These are phyloP conservation scores for Chaetomiaceae sp. DNA, from an alignment of 2,329 filamentous ascomycete genomes.

Conservation along the genomic window DNA sequence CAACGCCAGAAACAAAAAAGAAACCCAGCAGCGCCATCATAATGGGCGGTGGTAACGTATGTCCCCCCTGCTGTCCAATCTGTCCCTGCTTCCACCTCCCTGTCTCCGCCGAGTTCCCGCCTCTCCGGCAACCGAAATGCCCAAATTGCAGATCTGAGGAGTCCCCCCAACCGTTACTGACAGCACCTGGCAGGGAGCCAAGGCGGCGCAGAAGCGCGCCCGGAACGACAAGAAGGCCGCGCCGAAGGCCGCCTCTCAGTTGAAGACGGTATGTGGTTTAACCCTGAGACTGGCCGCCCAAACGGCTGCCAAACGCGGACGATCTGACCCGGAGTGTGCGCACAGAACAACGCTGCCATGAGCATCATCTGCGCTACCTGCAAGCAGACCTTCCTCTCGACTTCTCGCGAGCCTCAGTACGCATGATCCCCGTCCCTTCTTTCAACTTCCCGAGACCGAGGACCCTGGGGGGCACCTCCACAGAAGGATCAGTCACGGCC, in stretches of 20 bases:
- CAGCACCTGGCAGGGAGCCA: constrained; percentile 32
- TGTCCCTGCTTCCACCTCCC: not conserved
- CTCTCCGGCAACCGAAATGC: constrained; percentile 9
- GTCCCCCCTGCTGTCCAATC: constrained; percentile 9
- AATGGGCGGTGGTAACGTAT: constrained; percentile 35
- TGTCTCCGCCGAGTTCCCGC: constrained; percentile 3
- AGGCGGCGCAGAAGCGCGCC: constrained; percentile 60
- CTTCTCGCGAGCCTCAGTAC: constrained; percentile 66
- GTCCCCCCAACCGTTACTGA: constrained; percentile 4
- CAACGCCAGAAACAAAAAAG: not conserved
- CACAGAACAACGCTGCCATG: constrained; percentile 66
- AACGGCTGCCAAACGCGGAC: not conserved
- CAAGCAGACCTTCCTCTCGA: constrained; percentile 75
- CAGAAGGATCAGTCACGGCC: not conserved
- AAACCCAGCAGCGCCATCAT: constrained; percentile 13
- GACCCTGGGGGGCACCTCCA: too few species aligned
- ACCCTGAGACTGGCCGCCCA: not conserved
- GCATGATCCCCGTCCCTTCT: constrained; percentile 28
- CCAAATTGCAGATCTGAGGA: constrained; percentile 1
- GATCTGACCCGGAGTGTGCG: not conserved
- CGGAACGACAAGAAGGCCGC: constrained; percentile 61
- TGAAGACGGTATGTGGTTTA: constrained; percentile 55
- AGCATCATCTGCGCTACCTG: constrained; percentile 72
- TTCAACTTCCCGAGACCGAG: too few species aligned
- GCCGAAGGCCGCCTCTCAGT: constrained; percentile 58